Evolutionary conservation across 2,329 filamentous ascomycete genomes (phyloP).

Genomic region (Arthroderma sp.): DNA sequence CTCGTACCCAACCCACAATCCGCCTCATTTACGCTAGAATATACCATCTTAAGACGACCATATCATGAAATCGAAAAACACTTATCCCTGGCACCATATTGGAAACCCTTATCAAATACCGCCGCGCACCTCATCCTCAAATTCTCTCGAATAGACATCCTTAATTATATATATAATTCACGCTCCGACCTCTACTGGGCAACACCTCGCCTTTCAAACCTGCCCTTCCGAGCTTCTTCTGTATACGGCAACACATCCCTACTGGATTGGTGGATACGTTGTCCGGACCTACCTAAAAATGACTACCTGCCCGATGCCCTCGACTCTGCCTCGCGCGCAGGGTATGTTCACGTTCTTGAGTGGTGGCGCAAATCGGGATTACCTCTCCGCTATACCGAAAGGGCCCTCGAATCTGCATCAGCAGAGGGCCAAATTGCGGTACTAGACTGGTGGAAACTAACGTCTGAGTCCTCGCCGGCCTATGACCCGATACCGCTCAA

Average conservation of each 20-base stretch:
- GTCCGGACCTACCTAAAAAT: constrained; percentile 67
- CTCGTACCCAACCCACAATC: constrained; percentile 52
- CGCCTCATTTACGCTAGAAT: constrained; percentile 65
- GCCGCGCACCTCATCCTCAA: constrained; percentile 84
- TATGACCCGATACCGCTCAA: constrained; percentile 48
- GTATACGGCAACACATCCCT: constrained; percentile 76
- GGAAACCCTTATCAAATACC: constrained; percentile 62
- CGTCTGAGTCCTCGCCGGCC: constrained; percentile 45
- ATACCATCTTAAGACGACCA: constrained; percentile 63
- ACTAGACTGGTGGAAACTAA: constrained; percentile 84
- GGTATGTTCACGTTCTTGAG: constrained; percentile 72
- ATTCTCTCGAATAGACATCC: constrained; percentile 68
- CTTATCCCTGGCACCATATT: constrained; percentile 54
- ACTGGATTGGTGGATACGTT: constrained; percentile 81
- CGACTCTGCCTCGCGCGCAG: constrained; percentile 74
- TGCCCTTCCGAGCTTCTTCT: constrained; percentile 77
- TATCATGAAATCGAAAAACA: constrained; percentile 60
- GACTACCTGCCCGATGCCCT: constrained; percentile 77
- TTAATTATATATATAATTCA: constrained; percentile 56
- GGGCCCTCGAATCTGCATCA: constrained; percentile 76
- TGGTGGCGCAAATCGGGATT: constrained; percentile 83
- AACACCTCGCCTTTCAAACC: constrained; percentile 66
- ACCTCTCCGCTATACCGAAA: constrained; percentile 71
- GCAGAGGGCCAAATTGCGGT: constrained; percentile 73
- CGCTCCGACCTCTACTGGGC: constrained; percentile 68